Evolutionary conservation across 1,284 basidiomycete genomes (phyloP), one percentile per base, ranked within the genome.

Genomic region (Ustilago xerochloae): DNA sequence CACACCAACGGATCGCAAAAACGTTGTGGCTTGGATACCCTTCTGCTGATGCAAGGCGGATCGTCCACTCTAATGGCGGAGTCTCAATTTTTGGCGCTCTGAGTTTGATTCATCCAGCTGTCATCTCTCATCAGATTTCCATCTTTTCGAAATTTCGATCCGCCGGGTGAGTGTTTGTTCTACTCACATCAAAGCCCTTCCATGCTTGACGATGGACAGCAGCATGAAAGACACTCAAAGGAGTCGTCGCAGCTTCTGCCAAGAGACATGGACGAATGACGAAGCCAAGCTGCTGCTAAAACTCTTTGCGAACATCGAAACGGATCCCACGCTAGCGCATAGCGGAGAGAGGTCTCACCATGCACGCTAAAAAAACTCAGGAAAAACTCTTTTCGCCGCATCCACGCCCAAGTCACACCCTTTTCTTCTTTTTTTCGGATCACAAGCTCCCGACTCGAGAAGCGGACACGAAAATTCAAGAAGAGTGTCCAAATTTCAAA

Each of bases 61-160:
- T 24, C 48, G 36, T 16, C 6, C 32, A 36, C 10, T 36, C 15
- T 36, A 36, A 38, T 18, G 47, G 47, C 49, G 49, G 49, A 51
- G 47, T 35, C 6, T 29, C 29, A 49, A 33, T 49, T 22, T 20
- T 39, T 28, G 35, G 49, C 49, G 35, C 22, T 39, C 50, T 52
- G 50, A 52, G 50, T 52, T 52, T 52, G 35, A 52, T 39, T 52
- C 28, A 6, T 8, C 16, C 18, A 51, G 13, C 50, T 52, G 50
- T 52, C 50, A 52, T 24, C 12, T 15, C 22, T 22, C 33, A 38
- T 28, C 49, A 3, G 13, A n/a, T 4, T n/a, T 51, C 6, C 4
- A 16, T 29, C 2, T 15, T 24, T 39, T 39, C 38, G 7, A 39
- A 6, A 39, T 10, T 26, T 13, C 22, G 30, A 51, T 51, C 49